Evolutionary conservation across 163 green algal genomes (phyloP).

Genomic region (Volvox carteri): DNA sequence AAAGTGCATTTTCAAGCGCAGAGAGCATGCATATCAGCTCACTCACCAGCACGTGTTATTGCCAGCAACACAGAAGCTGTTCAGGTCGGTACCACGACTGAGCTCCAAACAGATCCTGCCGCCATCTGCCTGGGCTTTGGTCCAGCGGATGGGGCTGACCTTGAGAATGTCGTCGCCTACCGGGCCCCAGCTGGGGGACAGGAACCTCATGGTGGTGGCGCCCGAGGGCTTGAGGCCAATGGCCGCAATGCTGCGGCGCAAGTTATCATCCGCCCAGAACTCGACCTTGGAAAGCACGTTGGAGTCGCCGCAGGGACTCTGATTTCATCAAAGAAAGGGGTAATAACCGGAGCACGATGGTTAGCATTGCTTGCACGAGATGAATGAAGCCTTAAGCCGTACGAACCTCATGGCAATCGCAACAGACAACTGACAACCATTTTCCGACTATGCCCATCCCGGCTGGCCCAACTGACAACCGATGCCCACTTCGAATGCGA

Average conservation of each 20-base stretch:
- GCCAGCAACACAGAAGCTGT: background rate
- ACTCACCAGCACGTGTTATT: background rate
- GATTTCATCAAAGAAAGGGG: too few species aligned
- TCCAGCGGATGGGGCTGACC: constrained; percentile 1
- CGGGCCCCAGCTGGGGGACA: background rate
- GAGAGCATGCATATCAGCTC: too few species aligned
- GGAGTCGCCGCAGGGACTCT: background rate
- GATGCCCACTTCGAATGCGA: too few species aligned
- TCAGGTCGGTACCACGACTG: background rate
- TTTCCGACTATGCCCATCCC: too few species aligned
- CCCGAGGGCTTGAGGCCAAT: background rate
- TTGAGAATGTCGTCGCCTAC: constrained; percentile 2
- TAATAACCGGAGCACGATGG: too few species aligned
- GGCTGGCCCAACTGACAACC: too few species aligned
- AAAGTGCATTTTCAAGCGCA: too few species aligned
- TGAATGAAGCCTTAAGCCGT: too few species aligned
- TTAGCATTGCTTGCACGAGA: too few species aligned
- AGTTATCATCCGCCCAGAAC: constrained; percentile 6
- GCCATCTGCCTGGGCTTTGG: background rate
- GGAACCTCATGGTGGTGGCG: background rate
- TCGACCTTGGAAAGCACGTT: constrained; percentile 9
- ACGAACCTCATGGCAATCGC: too few species aligned
- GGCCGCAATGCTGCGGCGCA: background rate
- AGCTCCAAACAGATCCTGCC: constrained; percentile 49
- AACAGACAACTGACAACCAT: too few species aligned